phyloP scores from a whole-genome alignment of 2,329 filamentous ascomycete genomes.

The Cladosporium sp. region DNA sequence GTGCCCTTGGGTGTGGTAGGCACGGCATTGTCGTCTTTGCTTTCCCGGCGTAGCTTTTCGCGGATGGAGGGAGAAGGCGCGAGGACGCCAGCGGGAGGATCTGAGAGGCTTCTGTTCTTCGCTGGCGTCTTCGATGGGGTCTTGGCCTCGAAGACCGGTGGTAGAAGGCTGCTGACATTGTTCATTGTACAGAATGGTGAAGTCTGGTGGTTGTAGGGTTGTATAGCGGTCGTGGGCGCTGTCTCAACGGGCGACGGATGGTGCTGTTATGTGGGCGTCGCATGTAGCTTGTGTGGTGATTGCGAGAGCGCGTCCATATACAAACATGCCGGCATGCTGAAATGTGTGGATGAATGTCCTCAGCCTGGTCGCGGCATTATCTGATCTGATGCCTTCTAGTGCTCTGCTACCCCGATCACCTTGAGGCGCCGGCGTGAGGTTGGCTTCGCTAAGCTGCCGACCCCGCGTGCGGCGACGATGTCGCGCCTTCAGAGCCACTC shows the following conservation, averaged over 20 bases:
- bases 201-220: background rate
- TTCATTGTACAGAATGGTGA: background rate
- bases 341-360: background rate
- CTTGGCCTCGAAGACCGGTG: background rate
- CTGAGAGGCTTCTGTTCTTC: constrained; percentile 43
- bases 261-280: background rate
- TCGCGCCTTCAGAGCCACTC: background rate
- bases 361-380: background rate
- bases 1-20: constrained; percentile 55
- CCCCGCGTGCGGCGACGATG: background rate
- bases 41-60: constrained; percentile 31
- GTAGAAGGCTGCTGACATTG: background rate
- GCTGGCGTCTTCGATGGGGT: constrained; percentile 13
- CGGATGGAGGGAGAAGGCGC: constrained; percentile 44
- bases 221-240: background rate
- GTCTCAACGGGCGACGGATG: background rate
- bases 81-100: constrained; percentile 32
- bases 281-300: background rate
- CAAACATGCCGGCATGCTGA: background rate
- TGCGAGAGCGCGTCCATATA: background rate
- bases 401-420: background rate
- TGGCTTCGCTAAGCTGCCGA: background rate
- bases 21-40: constrained; percentile 44
- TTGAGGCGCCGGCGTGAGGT: background rate
- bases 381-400: background rate